Evolutionary conservation across 2,329 filamentous ascomycete genomes (phyloP), one percentile per base, ranked within the genome.

Genomic region (Monosporascus sp.): DNA sequence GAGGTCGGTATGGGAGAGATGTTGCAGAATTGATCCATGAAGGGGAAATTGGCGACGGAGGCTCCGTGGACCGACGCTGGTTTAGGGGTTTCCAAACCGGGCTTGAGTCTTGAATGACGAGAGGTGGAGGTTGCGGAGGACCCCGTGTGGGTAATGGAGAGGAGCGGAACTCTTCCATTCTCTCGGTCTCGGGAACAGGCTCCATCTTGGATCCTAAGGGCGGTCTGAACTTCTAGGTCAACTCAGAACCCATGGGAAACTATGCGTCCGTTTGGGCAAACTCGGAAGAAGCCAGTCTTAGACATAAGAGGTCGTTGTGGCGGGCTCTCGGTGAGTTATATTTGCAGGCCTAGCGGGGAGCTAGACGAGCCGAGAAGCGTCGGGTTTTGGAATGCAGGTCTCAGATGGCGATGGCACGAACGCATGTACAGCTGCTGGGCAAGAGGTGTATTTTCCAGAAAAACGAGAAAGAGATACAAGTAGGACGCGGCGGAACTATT

Each of bases 161-260:
- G 52, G 81, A 71, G 57, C 76, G 79, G 65, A 86, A 87, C 67
- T 82, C 81, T 74, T 86, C 82, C 78, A 87, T 82, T 59, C 82
- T 77, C 74, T 86, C 81, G 49, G 83, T 84, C 73, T 87, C 84
- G 60, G 84, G 84, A 64, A 87, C 84, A 54, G 83, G 81, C 70
- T 87, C 84, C 84, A 87, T 87, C 61, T 62, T 69, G 67, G 48
- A 16, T 58, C 16, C 19, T 38, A 24, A 17, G 43, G n/a, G 43
- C 26, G 11, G 43, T 22, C 22, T 26, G 22, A 46, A 24, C 22
- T 52, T 52, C 53, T 57, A 53, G 46, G 38, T 57, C 50, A 48
- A 47, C 24, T 41, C 35, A 19, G 41, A 49, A 47, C 53, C 52
- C 57, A 60, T 56, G 54, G 54, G 43, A 52, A 40, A 46, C 47